A percentile compares a stretch with the other conserved stretches of the same genome.
Evolutionary conservation across 805 yeast species (phyloP).

Genomic region (Yarrowia sp.): DNA sequence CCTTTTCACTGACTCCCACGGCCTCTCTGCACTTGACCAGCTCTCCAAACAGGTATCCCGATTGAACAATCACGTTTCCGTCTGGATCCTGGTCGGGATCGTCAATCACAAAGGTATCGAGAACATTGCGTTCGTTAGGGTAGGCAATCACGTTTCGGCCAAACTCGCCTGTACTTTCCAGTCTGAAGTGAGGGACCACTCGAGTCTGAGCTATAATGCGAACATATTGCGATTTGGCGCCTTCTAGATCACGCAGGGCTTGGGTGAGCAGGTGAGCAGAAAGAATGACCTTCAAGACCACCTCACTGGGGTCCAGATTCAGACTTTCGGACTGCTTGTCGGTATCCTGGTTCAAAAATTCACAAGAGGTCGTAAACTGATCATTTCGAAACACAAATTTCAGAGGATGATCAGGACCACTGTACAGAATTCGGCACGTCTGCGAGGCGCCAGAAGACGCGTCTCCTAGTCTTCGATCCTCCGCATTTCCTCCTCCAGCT

Average conservation of each 20-base stretch:
- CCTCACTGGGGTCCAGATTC: slow-evolving; percentile 54
- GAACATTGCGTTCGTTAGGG: slow-evolving; percentile 66
- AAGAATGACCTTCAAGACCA: slow-evolving; percentile 60
- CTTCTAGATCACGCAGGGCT: slow-evolving; percentile 63
- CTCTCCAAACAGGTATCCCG: slow-evolving; percentile 57
- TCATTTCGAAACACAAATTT: slow-evolving; percentile 62
- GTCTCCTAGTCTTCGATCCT: too few species aligned
- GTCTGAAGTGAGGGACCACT: slow-evolving; percentile 54
- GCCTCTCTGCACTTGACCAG: slow-evolving; percentile 60
- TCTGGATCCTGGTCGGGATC: slow-evolving; percentile 45
- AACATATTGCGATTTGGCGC: slow-evolving; percentile 60
- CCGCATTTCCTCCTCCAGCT: neutral
- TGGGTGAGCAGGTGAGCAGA: slow-evolving; percentile 61
- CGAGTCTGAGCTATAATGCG: slow-evolving; percentile 50
- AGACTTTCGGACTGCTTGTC: slow-evolving; percentile 48
- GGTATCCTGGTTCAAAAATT: slow-evolving; percentile 57
- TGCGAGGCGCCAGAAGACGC: slow-evolving; percentile 39
- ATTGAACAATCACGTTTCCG: slow-evolving; percentile 44
- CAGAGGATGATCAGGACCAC: slow-evolving; percentile 61
- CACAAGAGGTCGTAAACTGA: slow-evolving; percentile 62
- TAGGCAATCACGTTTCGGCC: slow-evolving; percentile 72
- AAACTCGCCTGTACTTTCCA: slow-evolving; percentile 75
- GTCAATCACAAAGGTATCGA: slow-evolving; percentile 63
- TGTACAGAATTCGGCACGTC: slow-evolving; percentile 54
- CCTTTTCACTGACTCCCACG: slow-evolving; percentile 58